phyloP scores from a whole-genome alignment of 768 basidiomycete species.

The Termitomyces sp. region DNA sequence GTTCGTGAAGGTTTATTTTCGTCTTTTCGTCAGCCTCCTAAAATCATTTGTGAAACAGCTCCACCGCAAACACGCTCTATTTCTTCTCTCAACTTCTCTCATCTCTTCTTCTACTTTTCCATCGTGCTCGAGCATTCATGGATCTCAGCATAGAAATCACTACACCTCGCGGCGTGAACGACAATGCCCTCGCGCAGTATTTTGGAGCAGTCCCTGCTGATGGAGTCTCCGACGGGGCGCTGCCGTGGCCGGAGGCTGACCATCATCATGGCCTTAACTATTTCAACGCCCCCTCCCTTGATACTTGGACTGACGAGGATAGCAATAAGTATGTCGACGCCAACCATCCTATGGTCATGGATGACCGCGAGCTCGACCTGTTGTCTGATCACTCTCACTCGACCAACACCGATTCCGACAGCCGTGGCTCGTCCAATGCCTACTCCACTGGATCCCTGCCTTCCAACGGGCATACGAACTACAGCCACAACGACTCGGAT shows the following conservation, averaged over 20 bases:
- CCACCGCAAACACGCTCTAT: constrained; percentile 10
- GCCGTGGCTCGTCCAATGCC: constrained; percentile 17
- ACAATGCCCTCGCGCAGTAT: constrained; percentile 13
- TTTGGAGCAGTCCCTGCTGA: constrained; percentile 1
- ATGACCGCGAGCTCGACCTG: constrained; percentile 17
- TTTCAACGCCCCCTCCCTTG: constrained; percentile 7
- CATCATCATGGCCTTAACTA: constrained; percentile 5
- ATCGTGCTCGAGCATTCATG: constrained; percentile 8
- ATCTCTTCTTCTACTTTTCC: constrained; percentile 1
- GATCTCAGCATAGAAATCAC: constrained; percentile 16
- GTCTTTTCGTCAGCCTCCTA: constrained; percentile 17
- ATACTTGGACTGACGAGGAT: constrained; percentile 12
- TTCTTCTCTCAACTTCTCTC: constrained; percentile 2
- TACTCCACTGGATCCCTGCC: constrained; percentile 11
- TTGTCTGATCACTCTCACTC: constrained; percentile 19
- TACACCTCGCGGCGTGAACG: constrained; percentile 13
- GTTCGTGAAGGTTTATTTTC: constrained; percentile 6
- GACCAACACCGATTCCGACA: constrained; percentile 16
- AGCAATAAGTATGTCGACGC: constrained; percentile 11
- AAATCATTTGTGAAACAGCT: constrained; percentile 16
- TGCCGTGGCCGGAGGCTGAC: constrained; percentile 19
- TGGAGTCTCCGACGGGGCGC: background rate
- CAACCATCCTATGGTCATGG: constrained; percentile 14
- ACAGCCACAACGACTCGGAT: constrained; percentile 6
- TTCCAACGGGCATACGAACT: constrained; percentile 7